These are phyloP conservation scores for Physcomitrium patens DNA, from an alignment of 225 moss, liverwort and hornwort species.

Conservation along the genomic window DNA sequence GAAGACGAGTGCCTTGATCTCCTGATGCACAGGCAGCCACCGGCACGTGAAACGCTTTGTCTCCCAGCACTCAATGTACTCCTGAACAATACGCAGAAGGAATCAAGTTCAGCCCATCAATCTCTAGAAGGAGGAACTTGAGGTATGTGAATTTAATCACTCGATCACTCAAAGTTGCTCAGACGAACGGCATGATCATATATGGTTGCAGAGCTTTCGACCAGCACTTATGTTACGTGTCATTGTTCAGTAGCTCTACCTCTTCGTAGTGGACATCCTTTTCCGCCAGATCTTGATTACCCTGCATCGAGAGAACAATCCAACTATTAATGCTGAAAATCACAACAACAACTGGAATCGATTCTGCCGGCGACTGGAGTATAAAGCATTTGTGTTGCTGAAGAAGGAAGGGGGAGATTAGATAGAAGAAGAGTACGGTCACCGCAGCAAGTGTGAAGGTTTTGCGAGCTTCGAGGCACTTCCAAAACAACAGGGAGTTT, in stretches of 20 bases:
- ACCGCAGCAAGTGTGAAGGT: too few relatives aligned
- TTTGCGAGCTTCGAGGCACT: too few relatives aligned
- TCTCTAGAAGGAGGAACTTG: neutral
- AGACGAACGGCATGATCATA: neutral
- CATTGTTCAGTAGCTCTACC: neutral
- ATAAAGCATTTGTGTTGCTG: too few relatives aligned
- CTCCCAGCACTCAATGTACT: constrained; percentile 21
- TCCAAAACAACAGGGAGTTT: too few relatives aligned
- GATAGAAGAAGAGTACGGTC: too few relatives aligned
- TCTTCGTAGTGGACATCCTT: constrained; percentile 4
- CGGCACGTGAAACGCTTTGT: constrained; percentile 31
- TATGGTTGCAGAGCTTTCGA: too few relatives aligned
- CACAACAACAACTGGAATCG: too few relatives aligned
- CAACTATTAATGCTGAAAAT: too few relatives aligned
- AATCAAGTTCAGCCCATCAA: neutral
- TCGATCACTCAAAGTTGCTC: neutral
- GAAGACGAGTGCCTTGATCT: constrained; percentile 38
- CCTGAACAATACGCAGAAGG: constrained; percentile 17
- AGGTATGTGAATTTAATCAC: neutral
- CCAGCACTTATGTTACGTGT: neutral
- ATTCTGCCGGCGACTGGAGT: too few relatives aligned
- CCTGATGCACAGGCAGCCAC: constrained; percentile 36
- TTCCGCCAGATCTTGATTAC: neutral
- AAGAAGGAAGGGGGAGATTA: too few relatives aligned
- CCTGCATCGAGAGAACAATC: neutral